Conservation (phyloP, 2,329 filamentous ascomycete genomes). For the Sphaerulina populicola region DNA sequence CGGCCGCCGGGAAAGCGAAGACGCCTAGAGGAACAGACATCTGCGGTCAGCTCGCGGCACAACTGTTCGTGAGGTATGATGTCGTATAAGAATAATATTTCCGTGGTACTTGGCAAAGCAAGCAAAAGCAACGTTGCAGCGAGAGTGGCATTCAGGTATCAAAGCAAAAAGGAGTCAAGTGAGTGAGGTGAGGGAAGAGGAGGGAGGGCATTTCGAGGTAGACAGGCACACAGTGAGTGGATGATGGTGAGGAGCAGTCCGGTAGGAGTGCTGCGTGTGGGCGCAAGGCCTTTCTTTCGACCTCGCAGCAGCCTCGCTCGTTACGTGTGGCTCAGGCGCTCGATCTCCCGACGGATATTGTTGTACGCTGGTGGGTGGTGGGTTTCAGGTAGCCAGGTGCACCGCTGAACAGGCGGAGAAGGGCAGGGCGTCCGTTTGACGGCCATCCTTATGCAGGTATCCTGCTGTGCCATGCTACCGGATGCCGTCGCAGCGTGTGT, state of each 20-base stretch:
- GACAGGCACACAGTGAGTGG: constrained; percentile 1
- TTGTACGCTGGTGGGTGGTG: constrained; percentile 8
- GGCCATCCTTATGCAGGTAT: constrained; percentile 18
- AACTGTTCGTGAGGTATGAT: constrained; percentile 15
- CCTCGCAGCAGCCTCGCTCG: background rate
- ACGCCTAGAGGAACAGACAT: constrained; percentile 23
- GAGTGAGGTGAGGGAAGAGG: background rate
- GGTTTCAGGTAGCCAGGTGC: constrained; percentile 10
- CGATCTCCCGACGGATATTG: constrained; percentile 6
- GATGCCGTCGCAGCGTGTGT: constrained; percentile 19
- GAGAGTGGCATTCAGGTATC: constrained; percentile 3
- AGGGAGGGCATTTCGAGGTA: constrained; percentile 3
- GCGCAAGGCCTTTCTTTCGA: constrained; percentile 3
- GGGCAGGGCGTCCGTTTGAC: constrained; percentile 14
- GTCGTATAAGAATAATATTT: constrained; percentile 15
- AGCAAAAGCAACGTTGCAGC: constrained; percentile 11
- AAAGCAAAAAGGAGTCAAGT: constrained; percentile 4
- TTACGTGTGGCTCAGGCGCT: constrained; percentile 11
- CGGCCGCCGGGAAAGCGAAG: constrained; percentile 20
- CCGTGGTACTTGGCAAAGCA: constrained; percentile 12
- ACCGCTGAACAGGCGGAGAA: constrained; percentile 9
- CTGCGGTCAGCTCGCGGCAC: constrained; percentile 22
- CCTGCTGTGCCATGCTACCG: constrained; percentile 21
- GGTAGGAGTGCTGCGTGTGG: background rate
- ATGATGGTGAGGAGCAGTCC: background rate